Evolutionary conservation across 2,329 filamentous ascomycete genomes (phyloP), one percentile per base, ranked within the genome.

Genomic region (Cladophialophora exuberans): DNA sequence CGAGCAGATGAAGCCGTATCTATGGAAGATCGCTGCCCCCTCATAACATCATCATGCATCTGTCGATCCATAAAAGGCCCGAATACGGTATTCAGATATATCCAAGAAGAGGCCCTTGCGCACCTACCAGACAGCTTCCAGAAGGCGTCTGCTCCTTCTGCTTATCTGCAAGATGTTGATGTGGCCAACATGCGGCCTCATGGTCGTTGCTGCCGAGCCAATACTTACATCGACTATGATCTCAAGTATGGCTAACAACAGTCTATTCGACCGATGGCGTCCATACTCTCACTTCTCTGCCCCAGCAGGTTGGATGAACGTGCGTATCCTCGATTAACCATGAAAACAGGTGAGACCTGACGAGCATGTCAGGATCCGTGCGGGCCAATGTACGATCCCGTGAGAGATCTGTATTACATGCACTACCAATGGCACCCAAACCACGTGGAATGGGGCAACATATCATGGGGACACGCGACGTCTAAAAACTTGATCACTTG

Each of bases 391-490:
- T 75, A 72, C 50, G 72, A 76, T 43, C 67, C 71, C 3, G 50
- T 49, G n/a, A 73, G 70, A 6, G 63, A 64, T 3, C 56, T 69
- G 7, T 76, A 76, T 38, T 73, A 76, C 47, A 20, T 75, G 3
- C 69, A 66, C 9, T 76, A 72, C 43, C 74, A 76, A 64, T 75
- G 71, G 67, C 75, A 75, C 56, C 73, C 72, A 0, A 65, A 69
- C 25, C 13, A 69, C 74, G 42, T 71, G 74, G 9, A 66, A 69
- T 13, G 76, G 74, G 74, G 73, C 69, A 68, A 76, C 39, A 73
- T 76, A 7, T 68, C 71, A 4, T 76, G 74, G 74, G 72, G 73
- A 3, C 66, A 70, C 44, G 68, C 72, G 4, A 70, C 66, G 2
- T 74, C 71, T 2, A 43, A 38, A 2, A 69, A 76, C 54, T 52